Base-by-base conservation (phyloP, 1,284 basidiomycete species). In the Irpex sp. region DNA sequence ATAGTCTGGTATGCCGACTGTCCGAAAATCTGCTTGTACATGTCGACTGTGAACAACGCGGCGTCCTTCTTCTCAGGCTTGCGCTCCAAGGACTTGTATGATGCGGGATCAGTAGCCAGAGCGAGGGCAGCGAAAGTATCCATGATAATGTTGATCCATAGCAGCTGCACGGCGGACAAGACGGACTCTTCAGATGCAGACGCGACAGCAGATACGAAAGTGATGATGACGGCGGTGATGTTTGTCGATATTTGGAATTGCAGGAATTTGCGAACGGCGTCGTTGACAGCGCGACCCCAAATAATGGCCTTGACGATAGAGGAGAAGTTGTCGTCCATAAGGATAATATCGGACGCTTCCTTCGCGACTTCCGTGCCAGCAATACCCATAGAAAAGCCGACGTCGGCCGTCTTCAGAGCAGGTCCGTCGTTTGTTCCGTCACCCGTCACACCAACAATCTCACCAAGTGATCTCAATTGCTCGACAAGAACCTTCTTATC, bases 381-480 rank as follows among this genome's bases (percentile, higher is more conserved):
- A 69, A 99, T 95, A 74, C 97, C 97, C 97, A 99, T 99, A 13
- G 94, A 94, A 79, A 97, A 97, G 49, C 95, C 95, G 54, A 97
- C 94, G 69, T 97, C 84, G 37, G 95, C 94, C 2, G 93, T 92
- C 82, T 97, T 98, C 70, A 98, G 86, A 8, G 97, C 96, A 47
- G 97, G 96, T 0, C 95, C 97, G 73, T 99, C 97, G 75, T 99
- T 99, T 36, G 96, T 98, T 69, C 97, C 97, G 71, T 99, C 97
- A 65, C 97, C 97, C 31, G 97, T 99, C 56, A 98, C 97, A 71
- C 94, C 96, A 61, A 98, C 96, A 64, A 97, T 89, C 76, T 98
- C 94, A 13, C 95, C 96, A 65, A 96, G 84, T 34, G 82, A 80
- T 75, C 96, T 94, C 58, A 98, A 84, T 38, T 88, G 93, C 74